Conservation (phyloP, 768 basidiomycete genomes). For the Tulasnella sp. region DNA sequence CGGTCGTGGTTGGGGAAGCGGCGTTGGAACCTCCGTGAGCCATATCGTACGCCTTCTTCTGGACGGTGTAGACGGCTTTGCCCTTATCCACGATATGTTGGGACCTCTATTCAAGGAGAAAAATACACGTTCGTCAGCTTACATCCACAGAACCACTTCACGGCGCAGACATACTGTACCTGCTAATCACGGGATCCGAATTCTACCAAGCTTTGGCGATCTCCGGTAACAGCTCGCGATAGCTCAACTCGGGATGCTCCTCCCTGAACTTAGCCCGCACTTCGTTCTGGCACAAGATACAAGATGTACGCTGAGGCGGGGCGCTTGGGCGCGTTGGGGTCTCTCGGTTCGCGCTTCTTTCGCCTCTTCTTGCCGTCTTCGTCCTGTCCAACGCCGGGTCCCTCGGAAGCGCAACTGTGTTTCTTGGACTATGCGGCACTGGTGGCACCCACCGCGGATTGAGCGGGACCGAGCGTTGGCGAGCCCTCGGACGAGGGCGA, state of each 20-base stretch:
- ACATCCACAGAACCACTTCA: not conserved
- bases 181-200: slow-evolving; percentile 15
- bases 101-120: slow-evolving; percentile 6
- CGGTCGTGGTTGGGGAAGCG: slow-evolving; percentile 10
- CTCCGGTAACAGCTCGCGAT: slow-evolving; percentile 70
- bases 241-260: slow-evolving; percentile 62
- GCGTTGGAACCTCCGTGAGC: not conserved
- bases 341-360: slow-evolving; percentile 68
- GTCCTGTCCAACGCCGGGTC: slow-evolving; percentile 33
- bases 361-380: slow-evolving; percentile 55
- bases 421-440: slow-evolving; percentile 13
- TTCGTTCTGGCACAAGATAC: slow-evolving; percentile 94
- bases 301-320: slow-evolving; percentile 91
- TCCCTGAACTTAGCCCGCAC: slow-evolving; percentile 74
- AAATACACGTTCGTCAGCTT: not conserved
- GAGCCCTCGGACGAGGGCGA: not conserved
- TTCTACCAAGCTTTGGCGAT: slow-evolving; percentile 49
- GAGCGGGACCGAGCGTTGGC: not conserved
- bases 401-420: not conserved
- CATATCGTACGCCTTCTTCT: slow-evolving; percentile 24
- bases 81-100: slow-evolving; percentile 24
- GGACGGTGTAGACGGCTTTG: slow-evolving; percentile 4
- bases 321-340: slow-evolving; percentile 95
- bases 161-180: not conserved
- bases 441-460: not conserved